These are phyloP conservation scores for Phytophthora syringae DNA, from an alignment of 352 stramenopile species.

Conservation along the genomic window DNA sequence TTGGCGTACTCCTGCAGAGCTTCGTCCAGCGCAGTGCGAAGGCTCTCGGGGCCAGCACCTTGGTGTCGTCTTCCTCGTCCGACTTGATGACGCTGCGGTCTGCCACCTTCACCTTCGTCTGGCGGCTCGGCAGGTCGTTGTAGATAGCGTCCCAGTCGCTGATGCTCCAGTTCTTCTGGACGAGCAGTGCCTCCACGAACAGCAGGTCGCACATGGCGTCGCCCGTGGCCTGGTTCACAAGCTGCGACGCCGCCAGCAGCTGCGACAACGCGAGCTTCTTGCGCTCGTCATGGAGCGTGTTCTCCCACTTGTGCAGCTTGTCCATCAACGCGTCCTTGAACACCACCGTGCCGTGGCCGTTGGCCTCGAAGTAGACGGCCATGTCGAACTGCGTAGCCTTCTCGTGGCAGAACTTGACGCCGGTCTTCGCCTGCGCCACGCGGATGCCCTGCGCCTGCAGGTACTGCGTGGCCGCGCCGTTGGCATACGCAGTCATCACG, in stretches of 20 bases:
- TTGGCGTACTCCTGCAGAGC: conserved; percentile 64
- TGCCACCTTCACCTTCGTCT: conserved; percentile 87
- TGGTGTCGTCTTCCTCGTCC: conserved; percentile 73
- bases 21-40: conserved; percentile 62
- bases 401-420: conserved; percentile 98
- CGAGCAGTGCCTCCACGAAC: conserved; percentile 95
- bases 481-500: conserved; percentile 99
- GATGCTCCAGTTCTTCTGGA: conserved; percentile 89
- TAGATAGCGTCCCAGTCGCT: conserved; percentile 96
- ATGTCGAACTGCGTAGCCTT: conserved; percentile 97
- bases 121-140: conserved; percentile 92
- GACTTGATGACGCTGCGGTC: conserved; percentile 71
- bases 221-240: conserved; percentile 98
- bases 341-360: conserved; percentile 99
- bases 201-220: conserved; percentile 98
- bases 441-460: conserved; percentile 71
- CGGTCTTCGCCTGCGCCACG: conserved; percentile 95
- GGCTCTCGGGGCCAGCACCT: conserved; percentile 64
- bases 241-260: conserved; percentile 85
- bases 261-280: conserved; percentile 87
- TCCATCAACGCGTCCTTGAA: conserved; percentile 92
- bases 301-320: conserved; percentile 85
- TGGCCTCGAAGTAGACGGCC: conserved; percentile 99
- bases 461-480: conserved; percentile 95
- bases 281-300: conserved; percentile 70